phyloP scores from a whole-genome alignment of 1,284 basidiomycete species.

The Flammula alnicola region DNA sequence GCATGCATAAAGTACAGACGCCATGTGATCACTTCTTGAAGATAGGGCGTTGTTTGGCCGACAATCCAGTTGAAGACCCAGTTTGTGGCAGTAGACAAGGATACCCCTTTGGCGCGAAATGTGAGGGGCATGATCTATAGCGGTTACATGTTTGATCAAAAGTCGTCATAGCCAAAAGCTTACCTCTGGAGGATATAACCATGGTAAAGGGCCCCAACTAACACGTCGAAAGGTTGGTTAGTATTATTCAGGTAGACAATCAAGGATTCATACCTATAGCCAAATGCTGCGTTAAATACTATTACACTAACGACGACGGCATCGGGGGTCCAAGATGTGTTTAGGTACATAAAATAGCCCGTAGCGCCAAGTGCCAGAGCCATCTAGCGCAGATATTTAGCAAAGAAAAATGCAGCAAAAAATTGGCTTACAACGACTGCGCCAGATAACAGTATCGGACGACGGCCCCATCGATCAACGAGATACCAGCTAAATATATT shows the following conservation, averaged over 20 bases:
- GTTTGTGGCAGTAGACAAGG: slow-evolving; percentile 79
- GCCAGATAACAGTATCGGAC: slow-evolving; percentile 88
- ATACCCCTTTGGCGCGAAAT: slow-evolving; percentile 95
- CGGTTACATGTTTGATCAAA: background rate
- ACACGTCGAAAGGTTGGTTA: background rate
- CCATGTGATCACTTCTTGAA: slow-evolving; percentile 93
- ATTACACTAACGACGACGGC: slow-evolving; percentile 95
- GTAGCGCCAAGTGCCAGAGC: slow-evolving; percentile 76
- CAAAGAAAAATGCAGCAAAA: background rate
- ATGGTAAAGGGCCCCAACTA: slow-evolving; percentile 80
- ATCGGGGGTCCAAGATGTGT: slow-evolving; percentile 82
- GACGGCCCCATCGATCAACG: slow-evolving; percentile 90
- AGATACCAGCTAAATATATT: slow-evolving; percentile 91
- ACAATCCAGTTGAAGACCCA: slow-evolving; percentile 91
- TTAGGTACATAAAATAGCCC: slow-evolving; percentile 93
- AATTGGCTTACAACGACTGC: slow-evolving; percentile 73
- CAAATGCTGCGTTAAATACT: slow-evolving; percentile 93
- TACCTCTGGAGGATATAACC: slow-evolving; percentile 89
- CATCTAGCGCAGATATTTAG: slow-evolving; percentile 63
- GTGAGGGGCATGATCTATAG: slow-evolving; percentile 87
- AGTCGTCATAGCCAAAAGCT: slow-evolving; percentile 4
- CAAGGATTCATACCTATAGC: slow-evolving; percentile 57
- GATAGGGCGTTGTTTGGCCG: slow-evolving; percentile 85
- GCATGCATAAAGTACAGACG: slow-evolving; percentile 95
- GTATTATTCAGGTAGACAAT: background rate